Conservation (phyloP, 495 filamentous ascomycete genomes). For the Hyaloscypha finlandica region DNA sequence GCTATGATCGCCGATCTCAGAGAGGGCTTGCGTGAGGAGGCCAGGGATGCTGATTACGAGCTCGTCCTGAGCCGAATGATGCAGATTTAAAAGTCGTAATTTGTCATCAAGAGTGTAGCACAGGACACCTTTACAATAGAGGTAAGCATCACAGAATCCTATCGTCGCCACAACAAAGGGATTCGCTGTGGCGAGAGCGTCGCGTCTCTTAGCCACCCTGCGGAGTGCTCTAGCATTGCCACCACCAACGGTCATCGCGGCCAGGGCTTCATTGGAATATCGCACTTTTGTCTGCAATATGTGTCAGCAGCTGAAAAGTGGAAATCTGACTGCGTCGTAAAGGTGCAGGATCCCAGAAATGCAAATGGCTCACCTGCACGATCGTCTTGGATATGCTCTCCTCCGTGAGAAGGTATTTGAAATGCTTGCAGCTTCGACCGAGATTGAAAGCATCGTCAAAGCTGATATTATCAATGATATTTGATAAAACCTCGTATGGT, state of each 20-base stretch:
- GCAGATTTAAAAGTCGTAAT: constrained; percentile 67
- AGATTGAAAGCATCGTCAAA: constrained; percentile 53
- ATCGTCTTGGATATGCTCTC: constrained; percentile 55
- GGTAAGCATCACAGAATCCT: constrained; percentile 60
- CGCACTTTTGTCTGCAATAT: constrained; percentile 53
- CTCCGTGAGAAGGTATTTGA: constrained; percentile 57
- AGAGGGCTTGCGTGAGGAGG: constrained; percentile 42
- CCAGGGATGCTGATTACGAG: constrained; percentile 57
- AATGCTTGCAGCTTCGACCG: constrained; percentile 50
- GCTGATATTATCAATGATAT: constrained; percentile 56
- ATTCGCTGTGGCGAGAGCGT: constrained; percentile 60
- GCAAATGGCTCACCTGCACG: constrained; percentile 15
- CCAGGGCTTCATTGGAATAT: constrained; percentile 58
- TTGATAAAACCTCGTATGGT: constrained; percentile 66
- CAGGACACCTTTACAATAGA: constrained; percentile 63
- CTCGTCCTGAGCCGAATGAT: constrained; percentile 50
- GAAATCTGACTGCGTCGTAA: constrained; percentile 13
- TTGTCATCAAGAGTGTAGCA: constrained; percentile 58
- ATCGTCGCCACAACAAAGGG: constrained; percentile 64
- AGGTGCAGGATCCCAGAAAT: constrained; percentile 16
- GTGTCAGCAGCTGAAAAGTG: constrained; percentile 27
- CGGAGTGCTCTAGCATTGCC: constrained; percentile 59
- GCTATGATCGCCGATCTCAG: constrained; percentile 23
- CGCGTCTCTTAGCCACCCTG: constrained; percentile 59
- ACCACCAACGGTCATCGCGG: constrained; percentile 46